Percentiles rank a stretch among this genome's conserved stretches.
Evolutionary conservation across 2,329 filamentous ascomycete genomes (phyloP).

Genomic region (Colletotrichum echinochloae): DNA sequence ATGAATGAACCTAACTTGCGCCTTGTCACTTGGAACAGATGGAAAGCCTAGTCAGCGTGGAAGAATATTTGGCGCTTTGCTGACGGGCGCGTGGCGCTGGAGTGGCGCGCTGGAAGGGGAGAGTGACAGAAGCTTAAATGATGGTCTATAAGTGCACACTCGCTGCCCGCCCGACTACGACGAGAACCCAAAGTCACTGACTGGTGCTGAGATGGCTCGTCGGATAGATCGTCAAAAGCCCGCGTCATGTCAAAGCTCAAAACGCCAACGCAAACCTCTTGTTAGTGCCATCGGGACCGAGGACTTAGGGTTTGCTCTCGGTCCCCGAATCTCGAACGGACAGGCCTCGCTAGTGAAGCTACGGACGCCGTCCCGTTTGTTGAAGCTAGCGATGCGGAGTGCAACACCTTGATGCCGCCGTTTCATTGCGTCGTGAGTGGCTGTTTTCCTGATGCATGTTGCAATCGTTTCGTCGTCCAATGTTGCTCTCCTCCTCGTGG

Average conservation of each 20-base stretch:
- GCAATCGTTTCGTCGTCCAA: constrained; percentile 19
- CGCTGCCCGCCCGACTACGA: not conserved
- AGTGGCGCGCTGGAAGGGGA: constrained; percentile 9
- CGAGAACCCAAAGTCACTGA: constrained; percentile 9
- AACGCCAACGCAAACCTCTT: constrained; percentile 2
- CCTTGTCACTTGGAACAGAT: not conserved
- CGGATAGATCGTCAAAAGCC: not conserved
- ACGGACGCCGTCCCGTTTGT: constrained; percentile 13
- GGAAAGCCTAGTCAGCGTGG: not conserved
- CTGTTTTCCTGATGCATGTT: constrained; percentile 18
- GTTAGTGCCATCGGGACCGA: constrained; percentile 34
- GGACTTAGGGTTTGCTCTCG: constrained; percentile 10
- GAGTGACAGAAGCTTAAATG: constrained; percentile 33
- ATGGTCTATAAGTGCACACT: too few species aligned
- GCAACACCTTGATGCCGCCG: not conserved
- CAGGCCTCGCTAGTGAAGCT: constrained; percentile 17
- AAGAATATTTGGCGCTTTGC: not conserved
- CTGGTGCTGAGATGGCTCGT: constrained; percentile 20
- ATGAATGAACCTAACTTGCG: constrained; percentile 6
- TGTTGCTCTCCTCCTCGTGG: constrained; percentile 3
- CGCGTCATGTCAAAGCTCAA: constrained; percentile 21
- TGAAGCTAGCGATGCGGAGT: not conserved
- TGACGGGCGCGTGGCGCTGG: not conserved
- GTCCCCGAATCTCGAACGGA: constrained; percentile 20
- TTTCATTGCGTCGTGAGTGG: constrained; percentile 10